Conservation (phyloP, 1,139 yeast species). For the Blastobotrys indianensis region DNA sequence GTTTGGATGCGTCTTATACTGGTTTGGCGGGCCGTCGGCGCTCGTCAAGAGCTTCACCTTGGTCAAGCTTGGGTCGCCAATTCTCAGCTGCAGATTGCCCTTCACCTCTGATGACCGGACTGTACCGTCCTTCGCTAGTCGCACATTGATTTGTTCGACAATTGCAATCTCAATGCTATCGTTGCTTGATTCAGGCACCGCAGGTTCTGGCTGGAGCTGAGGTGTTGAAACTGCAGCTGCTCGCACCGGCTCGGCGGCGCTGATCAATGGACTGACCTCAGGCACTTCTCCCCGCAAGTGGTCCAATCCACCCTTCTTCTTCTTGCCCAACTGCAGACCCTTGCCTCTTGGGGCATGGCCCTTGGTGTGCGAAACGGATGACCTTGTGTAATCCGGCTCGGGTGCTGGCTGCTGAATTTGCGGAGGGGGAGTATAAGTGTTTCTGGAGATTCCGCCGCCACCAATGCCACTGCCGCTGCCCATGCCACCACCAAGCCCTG, state of each 20-base stretch:
- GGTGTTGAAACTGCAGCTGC: slow-evolving; percentile 19
- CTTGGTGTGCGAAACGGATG: slow-evolving; percentile 2
- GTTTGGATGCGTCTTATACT: slow-evolving; percentile 92
- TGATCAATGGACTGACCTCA: slow-evolving; percentile 31
- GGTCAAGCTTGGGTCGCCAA: slow-evolving; percentile 65
- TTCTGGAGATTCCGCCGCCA: slow-evolving; percentile 17
- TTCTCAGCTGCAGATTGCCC: slow-evolving; percentile 86
- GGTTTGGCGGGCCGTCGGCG: slow-evolving; percentile 47
- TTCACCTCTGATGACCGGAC: slow-evolving; percentile 70
- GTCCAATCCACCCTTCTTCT: slow-evolving; percentile 37
- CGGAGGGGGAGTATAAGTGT: slow-evolving; percentile 14
- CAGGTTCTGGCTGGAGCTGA: slow-evolving; percentile 24
- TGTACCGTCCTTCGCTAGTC: slow-evolving; percentile 79
- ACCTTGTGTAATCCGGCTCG: slow-evolving; percentile 1
- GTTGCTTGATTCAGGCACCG: slow-evolving; percentile 43
- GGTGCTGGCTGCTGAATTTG: background rate
- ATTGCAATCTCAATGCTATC: slow-evolving; percentile 75
- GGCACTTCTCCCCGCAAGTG: slow-evolving; percentile 41
- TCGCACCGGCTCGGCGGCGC: slow-evolving; percentile 17
- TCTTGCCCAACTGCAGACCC: slow-evolving; percentile 79
- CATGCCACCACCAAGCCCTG: slow-evolving; percentile 15
- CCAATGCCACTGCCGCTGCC: slow-evolving; percentile 17
- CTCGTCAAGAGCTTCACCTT: slow-evolving; percentile 57
- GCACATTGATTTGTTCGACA: slow-evolving; percentile 73
- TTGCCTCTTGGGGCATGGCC: slow-evolving; percentile 46